Conservation (phyloP, 2,329 filamentous ascomycete species). For the Fusarium sp. region DNA sequence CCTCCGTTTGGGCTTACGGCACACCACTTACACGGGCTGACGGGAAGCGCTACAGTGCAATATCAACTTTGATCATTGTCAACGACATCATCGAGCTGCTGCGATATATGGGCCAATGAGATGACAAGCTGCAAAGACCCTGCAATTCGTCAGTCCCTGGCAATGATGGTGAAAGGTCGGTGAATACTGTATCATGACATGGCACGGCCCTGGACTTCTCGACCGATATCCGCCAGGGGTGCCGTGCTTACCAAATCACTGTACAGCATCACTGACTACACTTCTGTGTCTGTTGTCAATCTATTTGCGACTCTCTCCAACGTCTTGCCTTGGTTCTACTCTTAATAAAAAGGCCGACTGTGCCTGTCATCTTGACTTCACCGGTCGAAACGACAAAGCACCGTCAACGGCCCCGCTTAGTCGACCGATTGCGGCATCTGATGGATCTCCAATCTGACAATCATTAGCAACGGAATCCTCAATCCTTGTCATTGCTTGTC, state of each 20-base stretch:
- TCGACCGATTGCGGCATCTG: conserved; percentile 25
- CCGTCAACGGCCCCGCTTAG: conserved; percentile 34
- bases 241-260: not conserved
- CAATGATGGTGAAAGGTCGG: conserved; percentile 16
- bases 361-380: not conserved
- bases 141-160: conserved; percentile 9
- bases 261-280: not conserved
- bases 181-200: conserved; percentile 1
- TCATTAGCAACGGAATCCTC: conserved; percentile 38
- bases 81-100: conserved; percentile 4
- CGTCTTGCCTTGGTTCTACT: not conserved
- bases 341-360: not conserved
- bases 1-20: conserved; percentile 12
- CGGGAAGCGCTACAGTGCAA: not conserved
- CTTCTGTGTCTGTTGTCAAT: not conserved
- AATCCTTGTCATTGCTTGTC: conserved; percentile 29
- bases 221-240: conserved; percentile 6
- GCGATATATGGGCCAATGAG: conserved; percentile 7
- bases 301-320: not conserved
- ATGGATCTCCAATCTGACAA: conserved; percentile 33
- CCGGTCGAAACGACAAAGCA: conserved; percentile 4
- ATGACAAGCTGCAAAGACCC: conserved; percentile 10
- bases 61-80: not conserved
- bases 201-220: conserved; percentile 11
- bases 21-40: not conserved